Conservation (phyloP, 2,329 filamentous ascomycete species). For the Neofusicoccum laricinum region DNA sequence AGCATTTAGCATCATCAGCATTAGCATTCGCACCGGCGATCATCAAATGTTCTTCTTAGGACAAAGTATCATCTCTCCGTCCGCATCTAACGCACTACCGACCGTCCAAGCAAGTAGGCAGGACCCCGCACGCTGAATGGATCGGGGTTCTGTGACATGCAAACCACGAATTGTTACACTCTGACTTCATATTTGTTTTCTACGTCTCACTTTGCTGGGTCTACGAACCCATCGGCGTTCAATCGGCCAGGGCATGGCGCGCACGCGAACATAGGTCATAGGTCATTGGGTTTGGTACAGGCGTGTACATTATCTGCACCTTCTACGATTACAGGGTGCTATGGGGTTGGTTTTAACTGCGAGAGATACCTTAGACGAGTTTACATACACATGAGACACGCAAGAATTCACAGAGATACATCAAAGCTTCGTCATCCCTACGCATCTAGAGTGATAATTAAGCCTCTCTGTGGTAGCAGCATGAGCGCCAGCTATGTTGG, state of each 20-base stretch:
- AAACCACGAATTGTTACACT: neutral
- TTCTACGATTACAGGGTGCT: neutral
- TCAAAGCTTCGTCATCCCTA: no score
- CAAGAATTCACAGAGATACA: neutral
- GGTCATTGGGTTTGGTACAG: neutral
- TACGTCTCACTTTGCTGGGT: neutral
- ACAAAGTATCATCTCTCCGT: no score
- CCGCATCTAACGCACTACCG: no score
- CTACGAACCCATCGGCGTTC: neutral
- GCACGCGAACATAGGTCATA: neutral
- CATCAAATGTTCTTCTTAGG: neutral
- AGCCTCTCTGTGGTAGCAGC: no score
- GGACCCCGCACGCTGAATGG: neutral
- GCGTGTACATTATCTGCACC: neutral
- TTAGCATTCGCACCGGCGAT: neutral
- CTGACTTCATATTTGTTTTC: neutral
- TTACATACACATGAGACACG: neutral
- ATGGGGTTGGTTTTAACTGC: neutral
- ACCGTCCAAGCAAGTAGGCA: neutral
- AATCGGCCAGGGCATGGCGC: neutral
- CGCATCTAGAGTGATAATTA: no score
- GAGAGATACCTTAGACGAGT: slow-evolving; percentile 7
- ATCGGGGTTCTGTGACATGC: neutral
- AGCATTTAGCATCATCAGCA: neutral
- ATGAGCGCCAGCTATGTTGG: no score